Evolutionary conservation across 306 rosid species (phyloP).

Genomic region (Prunus fruticosa): DNA sequence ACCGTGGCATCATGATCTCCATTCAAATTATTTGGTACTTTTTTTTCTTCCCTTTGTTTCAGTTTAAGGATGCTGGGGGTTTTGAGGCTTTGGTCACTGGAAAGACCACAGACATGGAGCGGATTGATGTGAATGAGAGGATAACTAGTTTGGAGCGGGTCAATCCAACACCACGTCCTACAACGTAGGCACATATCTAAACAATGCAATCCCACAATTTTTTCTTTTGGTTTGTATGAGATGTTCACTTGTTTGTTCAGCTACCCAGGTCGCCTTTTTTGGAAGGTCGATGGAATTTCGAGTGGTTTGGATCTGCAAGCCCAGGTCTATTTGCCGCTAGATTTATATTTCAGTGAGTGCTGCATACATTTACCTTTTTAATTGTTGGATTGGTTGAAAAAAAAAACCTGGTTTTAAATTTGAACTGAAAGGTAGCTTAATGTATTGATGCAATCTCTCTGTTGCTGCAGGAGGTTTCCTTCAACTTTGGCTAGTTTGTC

Average conservation of each 20-base stretch:
- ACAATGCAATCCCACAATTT: not conserved
- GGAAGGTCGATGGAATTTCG: conserved; percentile 94
- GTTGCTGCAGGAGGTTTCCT: conserved; percentile 70
- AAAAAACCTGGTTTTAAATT: not conserved
- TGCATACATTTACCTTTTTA: conserved; percentile 5
- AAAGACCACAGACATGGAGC: conserved; percentile 70
- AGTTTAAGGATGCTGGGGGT: conserved; percentile 97
- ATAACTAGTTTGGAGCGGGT: conserved; percentile 90
- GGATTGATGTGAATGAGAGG: conserved; percentile 91
- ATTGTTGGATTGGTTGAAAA: not conserved
- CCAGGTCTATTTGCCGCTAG: conserved; percentile 75
- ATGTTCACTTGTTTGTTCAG: conserved; percentile 38
- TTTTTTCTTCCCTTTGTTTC: conserved; percentile 15
- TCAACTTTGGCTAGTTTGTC: conserved; percentile 78
- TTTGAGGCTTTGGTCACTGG: conserved; percentile 87
- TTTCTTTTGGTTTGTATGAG: conserved; percentile 19
- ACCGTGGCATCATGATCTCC: not conserved
- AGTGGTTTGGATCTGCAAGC: conserved; percentile 87
- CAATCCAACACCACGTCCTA: conserved; percentile 94
- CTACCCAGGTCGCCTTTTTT: conserved; percentile 87
- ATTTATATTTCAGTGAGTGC: conserved; percentile 72
- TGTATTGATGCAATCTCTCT: conserved; percentile 15
- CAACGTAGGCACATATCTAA: conserved; percentile 58
- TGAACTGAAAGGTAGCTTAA: conserved; percentile 10
- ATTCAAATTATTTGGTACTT: not conserved